Evolutionary conservation across 176 grass and related monocot species (phyloP).

Genomic region (Oryza nivara): DNA sequence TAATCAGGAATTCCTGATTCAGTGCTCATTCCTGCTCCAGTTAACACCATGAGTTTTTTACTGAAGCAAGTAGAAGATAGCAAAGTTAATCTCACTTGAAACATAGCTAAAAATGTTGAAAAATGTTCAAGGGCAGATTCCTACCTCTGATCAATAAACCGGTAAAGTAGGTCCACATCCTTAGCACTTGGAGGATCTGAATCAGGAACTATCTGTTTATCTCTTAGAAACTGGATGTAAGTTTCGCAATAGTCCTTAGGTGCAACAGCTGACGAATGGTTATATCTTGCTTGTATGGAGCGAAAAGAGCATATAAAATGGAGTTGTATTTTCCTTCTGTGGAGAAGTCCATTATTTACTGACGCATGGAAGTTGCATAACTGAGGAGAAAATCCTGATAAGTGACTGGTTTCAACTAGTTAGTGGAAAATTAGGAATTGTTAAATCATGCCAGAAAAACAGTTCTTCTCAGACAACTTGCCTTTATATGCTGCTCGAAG

Average conservation of each 20-base stretch:
- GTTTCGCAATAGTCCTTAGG: conserved; percentile 57
- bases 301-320: conserved; percentile 47
- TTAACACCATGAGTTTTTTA: conserved; percentile 84
- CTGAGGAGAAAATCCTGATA: conserved; percentile 54
- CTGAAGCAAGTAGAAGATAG: conserved; percentile 58
- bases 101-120: conserved; percentile 21
- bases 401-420: conserved; percentile 32
- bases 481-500: conserved; percentile 49
- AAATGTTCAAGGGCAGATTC: conserved; percentile 11
- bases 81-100: conserved; percentile 37
- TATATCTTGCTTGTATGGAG: conserved; percentile 46
- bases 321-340: conserved; percentile 24
- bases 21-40: conserved; percentile 94
- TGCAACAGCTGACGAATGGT: conserved; percentile 50
- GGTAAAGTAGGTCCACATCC: conserved; percentile 75
- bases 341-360: conserved; percentile 30
- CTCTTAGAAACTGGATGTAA: conserved; percentile 61
- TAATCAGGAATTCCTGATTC: conserved; percentile 98
- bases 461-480: conserved; percentile 41
- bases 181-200: conserved; percentile 74
- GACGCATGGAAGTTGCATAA: conserved; percentile 40
- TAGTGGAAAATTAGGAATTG: not conserved
- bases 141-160: conserved; percentile 80
- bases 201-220: conserved; percentile 74
- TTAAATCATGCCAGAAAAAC: not conserved